phyloP scores from a whole-genome alignment of 2,329 filamentous ascomycete genomes.

The Phyllosticta ampelicida region DNA sequence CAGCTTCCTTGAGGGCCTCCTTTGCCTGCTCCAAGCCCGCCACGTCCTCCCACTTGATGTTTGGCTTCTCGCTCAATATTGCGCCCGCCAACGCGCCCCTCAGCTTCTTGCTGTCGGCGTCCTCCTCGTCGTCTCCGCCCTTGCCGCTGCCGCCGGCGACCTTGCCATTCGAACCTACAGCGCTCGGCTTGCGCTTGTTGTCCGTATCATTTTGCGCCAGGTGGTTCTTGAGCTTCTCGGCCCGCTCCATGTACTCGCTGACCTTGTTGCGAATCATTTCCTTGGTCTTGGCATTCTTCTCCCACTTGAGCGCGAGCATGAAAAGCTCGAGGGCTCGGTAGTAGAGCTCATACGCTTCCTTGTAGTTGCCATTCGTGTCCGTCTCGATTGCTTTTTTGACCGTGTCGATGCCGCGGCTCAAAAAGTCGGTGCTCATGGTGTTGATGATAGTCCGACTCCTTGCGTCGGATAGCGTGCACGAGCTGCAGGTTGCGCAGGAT shows the following conservation, averaged over 20 bases:
- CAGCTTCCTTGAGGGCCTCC: conserved; percentile 94
- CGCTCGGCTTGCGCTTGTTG: conserved; percentile 59
- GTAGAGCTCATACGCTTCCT: conserved; percentile 93
- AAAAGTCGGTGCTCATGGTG: conserved; percentile 90
- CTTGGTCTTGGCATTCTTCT: conserved; percentile 96
- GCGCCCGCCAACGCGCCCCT: conserved; percentile 82
- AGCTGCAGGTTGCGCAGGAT: background rate
- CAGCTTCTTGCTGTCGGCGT: conserved; percentile 92
- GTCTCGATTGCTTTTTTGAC: conserved; percentile 97
- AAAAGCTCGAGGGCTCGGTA: conserved; percentile 94
- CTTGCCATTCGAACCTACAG: conserved; percentile 62
- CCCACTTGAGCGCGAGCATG: conserved; percentile 98
- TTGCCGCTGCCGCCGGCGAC: conserved; percentile 53
- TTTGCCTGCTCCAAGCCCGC: conserved; percentile 90
- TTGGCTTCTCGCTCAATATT: conserved; percentile 89
- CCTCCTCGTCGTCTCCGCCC: conserved; percentile 55
- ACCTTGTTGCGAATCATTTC: conserved; percentile 95
- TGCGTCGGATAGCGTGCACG: background rate
- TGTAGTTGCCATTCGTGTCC: conserved; percentile 91
- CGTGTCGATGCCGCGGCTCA: conserved; percentile 89
- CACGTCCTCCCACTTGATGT: conserved; percentile 96
- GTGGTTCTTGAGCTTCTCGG: conserved; percentile 94
- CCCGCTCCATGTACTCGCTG: conserved; percentile 94
- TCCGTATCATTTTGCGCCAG: conserved; percentile 58
- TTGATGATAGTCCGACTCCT: background rate